These are phyloP conservation scores for Nemania sp. DNA, from an alignment of 2,329 filamentous ascomycete genomes.

Conservation along the genomic window DNA sequence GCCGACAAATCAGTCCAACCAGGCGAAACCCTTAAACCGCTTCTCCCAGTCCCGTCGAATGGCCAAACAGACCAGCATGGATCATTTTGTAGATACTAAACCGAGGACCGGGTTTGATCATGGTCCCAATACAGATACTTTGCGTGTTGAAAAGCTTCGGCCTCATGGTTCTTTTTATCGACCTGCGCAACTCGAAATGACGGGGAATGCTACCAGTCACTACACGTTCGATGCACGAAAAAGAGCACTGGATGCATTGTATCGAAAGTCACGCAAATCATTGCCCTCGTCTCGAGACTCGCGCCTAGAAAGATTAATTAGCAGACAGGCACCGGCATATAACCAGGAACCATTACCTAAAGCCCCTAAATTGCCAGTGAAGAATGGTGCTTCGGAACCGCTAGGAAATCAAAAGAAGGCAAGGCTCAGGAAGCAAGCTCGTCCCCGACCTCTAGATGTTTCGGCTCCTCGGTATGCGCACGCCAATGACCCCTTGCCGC, in stretches of 20 bases:
- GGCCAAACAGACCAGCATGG: constrained; percentile 49
- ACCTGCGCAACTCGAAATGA: constrained; percentile 69
- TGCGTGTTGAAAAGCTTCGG: constrained; percentile 28
- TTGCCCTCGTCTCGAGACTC: constrained; percentile 45
- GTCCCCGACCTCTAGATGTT: constrained; percentile 61
- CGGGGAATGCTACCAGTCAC: constrained; percentile 52
- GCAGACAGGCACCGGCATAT: constrained; percentile 41
- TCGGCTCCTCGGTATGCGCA: constrained; percentile 65
- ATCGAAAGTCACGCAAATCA: constrained; percentile 55
- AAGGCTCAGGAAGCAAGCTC: constrained; percentile 57
- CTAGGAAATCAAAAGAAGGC: constrained; percentile 27
- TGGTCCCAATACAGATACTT: constrained; percentile 4
- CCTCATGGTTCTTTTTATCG: constrained; percentile 48
- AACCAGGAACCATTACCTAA: constrained; percentile 17
- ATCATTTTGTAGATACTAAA: constrained; percentile 49
- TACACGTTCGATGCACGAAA: constrained; percentile 64
- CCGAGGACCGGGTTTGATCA: constrained; percentile 23
- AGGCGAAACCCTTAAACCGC: constrained; percentile 35
- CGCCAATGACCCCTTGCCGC: constrained; percentile 64
- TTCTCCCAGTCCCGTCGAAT: constrained; percentile 48
- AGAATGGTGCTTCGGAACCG: constrained; percentile 3
- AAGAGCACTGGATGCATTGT: constrained; percentile 66
- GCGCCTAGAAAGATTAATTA: constrained; percentile 54
- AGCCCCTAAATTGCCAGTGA: constrained; percentile 15
- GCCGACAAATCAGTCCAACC: constrained; percentile 3